These are phyloP conservation scores for Cladosporium sphaerospermum DNA, from an alignment of 2,329 filamentous ascomycete species.

Conservation along the genomic window DNA sequence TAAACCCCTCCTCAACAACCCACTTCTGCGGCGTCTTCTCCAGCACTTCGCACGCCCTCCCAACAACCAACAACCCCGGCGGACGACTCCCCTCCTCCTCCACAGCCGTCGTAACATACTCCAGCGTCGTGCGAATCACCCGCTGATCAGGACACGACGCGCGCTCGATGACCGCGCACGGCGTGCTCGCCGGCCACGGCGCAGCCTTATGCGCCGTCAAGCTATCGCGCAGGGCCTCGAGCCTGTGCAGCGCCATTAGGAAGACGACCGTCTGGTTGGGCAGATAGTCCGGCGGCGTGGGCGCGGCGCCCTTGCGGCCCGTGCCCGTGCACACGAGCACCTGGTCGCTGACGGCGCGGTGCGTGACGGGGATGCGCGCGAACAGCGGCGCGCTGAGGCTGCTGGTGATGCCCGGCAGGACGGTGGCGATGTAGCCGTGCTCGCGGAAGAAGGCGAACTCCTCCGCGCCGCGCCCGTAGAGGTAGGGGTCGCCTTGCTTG, in stretches of 20 bases:
- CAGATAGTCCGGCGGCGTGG: conserved; percentile 74
- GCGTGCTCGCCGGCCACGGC: conserved; percentile 57
- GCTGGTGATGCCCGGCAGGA: conserved; percentile 86
- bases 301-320: conserved; percentile 78
- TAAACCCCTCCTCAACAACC: conserved; percentile 83
- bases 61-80: conserved; percentile 81
- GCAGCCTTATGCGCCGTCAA: conserved; percentile 46
- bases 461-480: conserved; percentile 92
- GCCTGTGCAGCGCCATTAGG: conserved; percentile 87
- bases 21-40: conserved; percentile 60
- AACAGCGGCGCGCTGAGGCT: conserved; percentile 84
- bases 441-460: conserved; percentile 78
- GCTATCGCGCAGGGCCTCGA: conserved; percentile 65
- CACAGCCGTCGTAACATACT: conserved; percentile 71
- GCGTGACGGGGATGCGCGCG: conserved; percentile 79
- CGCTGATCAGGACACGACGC: conserved; percentile 92
- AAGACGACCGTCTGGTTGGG: conserved; percentile 79
- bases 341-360: conserved; percentile 84
- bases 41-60: conserved; percentile 74
- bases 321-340: conserved; percentile 95
- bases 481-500: conserved; percentile 94
- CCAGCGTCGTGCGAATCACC: conserved; percentile 80
- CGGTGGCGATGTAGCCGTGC: conserved; percentile 59
- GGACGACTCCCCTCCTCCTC: conserved; percentile 85
- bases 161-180: conserved; percentile 87